phyloP scores from a whole-genome alignment of 768 basidiomycete species.

The Boletus subparvulus region DNA sequence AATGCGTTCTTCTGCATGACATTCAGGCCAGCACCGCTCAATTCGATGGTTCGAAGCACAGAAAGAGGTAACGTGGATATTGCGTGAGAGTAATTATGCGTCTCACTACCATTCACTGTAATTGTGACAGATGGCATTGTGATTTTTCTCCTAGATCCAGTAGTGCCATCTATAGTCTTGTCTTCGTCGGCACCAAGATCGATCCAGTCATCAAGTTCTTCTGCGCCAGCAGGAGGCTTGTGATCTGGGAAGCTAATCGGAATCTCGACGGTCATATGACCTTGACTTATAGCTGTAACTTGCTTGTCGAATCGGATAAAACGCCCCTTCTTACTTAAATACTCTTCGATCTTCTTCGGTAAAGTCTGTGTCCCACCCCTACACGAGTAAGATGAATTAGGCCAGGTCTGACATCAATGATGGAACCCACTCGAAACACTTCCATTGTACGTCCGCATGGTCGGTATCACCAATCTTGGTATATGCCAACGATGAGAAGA shows the following conservation, averaged over 20 bases:
- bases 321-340: neutral
- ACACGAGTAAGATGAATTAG: neutral
- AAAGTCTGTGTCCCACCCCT: conserved; percentile 6
- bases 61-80: conserved; percentile 8
- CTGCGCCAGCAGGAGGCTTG: too few species aligned
- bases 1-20: conserved; percentile 8
- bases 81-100: conserved; percentile 9
- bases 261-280: neutral
- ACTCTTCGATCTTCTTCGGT: conserved; percentile 1
- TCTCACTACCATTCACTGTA: conserved; percentile 3
- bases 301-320: neutral
- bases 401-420: neutral
- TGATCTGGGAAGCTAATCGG: neutral
- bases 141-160: neutral
- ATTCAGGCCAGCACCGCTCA: conserved; percentile 5
- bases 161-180: neutral
- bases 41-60: conserved; percentile 4
- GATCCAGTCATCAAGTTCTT: neutral
- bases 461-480: neutral
- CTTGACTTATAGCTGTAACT: conserved; percentile 5
- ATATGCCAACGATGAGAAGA: neutral
- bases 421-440: conserved; percentile 7
- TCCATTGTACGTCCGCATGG: conserved; percentile 2
- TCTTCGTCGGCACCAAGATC: neutral
- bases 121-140: conserved; percentile 3